Evolutionary conservation across 1,284 basidiomycete genomes (phyloP).

Genomic region (Boletus semigastroideus): DNA sequence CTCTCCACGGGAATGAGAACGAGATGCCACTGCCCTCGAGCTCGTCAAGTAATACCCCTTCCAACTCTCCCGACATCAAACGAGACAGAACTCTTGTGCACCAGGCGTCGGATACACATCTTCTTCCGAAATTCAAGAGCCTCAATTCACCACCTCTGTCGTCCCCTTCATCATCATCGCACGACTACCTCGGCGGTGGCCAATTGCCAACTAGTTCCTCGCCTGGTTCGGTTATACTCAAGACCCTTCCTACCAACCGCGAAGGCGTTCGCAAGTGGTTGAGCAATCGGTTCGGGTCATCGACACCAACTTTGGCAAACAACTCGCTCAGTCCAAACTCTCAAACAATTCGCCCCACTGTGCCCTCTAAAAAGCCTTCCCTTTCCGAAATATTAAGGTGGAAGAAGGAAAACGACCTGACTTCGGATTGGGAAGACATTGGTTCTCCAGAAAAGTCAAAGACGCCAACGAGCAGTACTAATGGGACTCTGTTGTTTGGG

Average conservation of each 20-base stretch:
- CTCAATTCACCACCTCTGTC: conserved; percentile 41
- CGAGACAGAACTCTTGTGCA: conserved; percentile 66
- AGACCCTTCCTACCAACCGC: conserved; percentile 63
- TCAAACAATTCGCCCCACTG: conserved; percentile 26
- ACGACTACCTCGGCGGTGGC: conserved; percentile 49
- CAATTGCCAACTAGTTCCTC: conserved; percentile 38
- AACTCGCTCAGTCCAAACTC: conserved; percentile 35
- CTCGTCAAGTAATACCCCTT: conserved; percentile 51
- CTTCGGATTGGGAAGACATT: conserved; percentile 65
- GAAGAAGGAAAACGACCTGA: conserved; percentile 54
- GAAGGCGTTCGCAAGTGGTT: conserved; percentile 79
- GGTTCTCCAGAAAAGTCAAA: conserved; percentile 42
- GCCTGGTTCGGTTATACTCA: conserved; percentile 42
- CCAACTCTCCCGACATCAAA: conserved; percentile 47
- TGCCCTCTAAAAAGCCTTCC: conserved; percentile 56
- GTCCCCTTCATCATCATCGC: conserved; percentile 43
- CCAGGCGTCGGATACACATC: conserved; percentile 64
- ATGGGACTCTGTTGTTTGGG: conserved; percentile 39
- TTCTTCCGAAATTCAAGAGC: conserved; percentile 52
- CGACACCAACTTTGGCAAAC: conserved; percentile 41
- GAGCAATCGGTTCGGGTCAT: conserved; percentile 52
- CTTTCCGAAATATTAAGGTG: conserved; percentile 59
- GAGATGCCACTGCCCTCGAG: conserved; percentile 44
- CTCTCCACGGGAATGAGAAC: conserved; percentile 45
- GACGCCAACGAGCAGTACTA: conserved; percentile 48